Conservation (phyloP, 768 basidiomycete species). For the Tulasnella sp. region DNA sequence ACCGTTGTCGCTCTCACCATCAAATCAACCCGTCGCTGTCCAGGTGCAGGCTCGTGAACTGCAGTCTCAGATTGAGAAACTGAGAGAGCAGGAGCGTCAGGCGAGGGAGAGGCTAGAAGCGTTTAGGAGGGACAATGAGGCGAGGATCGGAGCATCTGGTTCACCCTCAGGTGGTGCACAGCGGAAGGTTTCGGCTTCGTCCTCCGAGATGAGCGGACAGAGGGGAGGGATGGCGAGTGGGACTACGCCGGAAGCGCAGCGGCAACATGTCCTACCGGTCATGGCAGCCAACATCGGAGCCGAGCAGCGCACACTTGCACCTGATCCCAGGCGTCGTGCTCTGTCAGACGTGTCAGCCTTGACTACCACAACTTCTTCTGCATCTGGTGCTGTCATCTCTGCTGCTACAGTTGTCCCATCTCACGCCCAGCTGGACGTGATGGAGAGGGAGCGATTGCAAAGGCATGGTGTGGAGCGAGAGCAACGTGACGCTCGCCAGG, state of each 20-base stretch:
- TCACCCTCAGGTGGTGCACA: neutral
- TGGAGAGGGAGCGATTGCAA: slow-evolving; percentile 5
- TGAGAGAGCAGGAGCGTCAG: neutral
- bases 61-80: slow-evolving; percentile 5
- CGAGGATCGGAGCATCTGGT: neutral
- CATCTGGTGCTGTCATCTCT: neutral
- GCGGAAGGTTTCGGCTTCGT: neutral
- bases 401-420: neutral
- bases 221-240: neutral
- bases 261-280: neutral
- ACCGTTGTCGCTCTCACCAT: too few species aligned
- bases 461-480: slow-evolving; percentile 3
- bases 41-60: slow-evolving; percentile 5
- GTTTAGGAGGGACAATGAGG: neutral
- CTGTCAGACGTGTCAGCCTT: neutral
- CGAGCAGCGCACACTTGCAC: neutral
- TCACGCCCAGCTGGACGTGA: neutral
- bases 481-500: neutral
- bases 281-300: neutral
- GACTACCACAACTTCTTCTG: neutral
- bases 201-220: neutral
- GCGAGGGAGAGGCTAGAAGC: slow-evolving; percentile 8
- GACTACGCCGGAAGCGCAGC: neutral
- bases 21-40: too few species aligned
- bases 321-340: neutral